Evolutionary conservation across 1,284 basidiomycete species (phyloP).

Genomic region (Phlebopus sp.): DNA sequence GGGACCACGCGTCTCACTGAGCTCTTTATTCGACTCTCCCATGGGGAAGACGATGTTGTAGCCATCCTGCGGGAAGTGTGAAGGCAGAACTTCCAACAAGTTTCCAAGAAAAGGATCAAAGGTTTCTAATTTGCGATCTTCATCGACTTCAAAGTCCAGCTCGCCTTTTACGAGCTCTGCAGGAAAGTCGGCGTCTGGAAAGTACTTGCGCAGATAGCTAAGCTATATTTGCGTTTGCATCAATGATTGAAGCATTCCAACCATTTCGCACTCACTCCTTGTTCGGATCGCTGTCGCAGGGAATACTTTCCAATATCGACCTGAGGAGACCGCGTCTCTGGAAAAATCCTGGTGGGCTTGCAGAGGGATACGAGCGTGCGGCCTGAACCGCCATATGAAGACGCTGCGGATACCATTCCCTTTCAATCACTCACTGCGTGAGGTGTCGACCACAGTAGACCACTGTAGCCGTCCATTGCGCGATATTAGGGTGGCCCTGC

Average conservation of each 20-base stretch:
- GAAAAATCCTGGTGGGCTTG: slow-evolving; percentile 47
- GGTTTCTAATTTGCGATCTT: slow-evolving; percentile 30
- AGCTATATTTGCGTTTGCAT: slow-evolving; percentile 40
- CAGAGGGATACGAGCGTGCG: slow-evolving; percentile 26
- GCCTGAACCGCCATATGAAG: slow-evolving; percentile 13
- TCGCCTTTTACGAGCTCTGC: slow-evolving; percentile 58
- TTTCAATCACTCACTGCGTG: slow-evolving; percentile 19
- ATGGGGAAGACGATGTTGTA: slow-evolving; percentile 55
- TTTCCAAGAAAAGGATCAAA: slow-evolving; percentile 61
- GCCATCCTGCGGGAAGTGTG: slow-evolving; percentile 24
- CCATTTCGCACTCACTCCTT: slow-evolving; percentile 47
- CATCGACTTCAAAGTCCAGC: slow-evolving; percentile 43
- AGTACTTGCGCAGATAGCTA: slow-evolving; percentile 62
- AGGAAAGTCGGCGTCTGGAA: slow-evolving; percentile 70
- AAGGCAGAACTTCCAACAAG: slow-evolving; percentile 42
- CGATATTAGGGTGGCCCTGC: slow-evolving; percentile 49
- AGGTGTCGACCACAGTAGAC: slow-evolving; percentile 41
- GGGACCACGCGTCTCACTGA: slow-evolving; percentile 46
- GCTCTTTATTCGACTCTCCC: slow-evolving; percentile 53
- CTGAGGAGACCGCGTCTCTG: slow-evolving; percentile 46
- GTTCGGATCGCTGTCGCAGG: slow-evolving; percentile 49
- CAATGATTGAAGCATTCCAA: not conserved
- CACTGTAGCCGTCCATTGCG: slow-evolving; percentile 48
- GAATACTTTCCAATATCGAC: slow-evolving; percentile 32
- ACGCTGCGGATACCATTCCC: not conserved